Conservation (phyloP, 2,329 filamentous ascomycete species). For the Fusarium sp. region DNA sequence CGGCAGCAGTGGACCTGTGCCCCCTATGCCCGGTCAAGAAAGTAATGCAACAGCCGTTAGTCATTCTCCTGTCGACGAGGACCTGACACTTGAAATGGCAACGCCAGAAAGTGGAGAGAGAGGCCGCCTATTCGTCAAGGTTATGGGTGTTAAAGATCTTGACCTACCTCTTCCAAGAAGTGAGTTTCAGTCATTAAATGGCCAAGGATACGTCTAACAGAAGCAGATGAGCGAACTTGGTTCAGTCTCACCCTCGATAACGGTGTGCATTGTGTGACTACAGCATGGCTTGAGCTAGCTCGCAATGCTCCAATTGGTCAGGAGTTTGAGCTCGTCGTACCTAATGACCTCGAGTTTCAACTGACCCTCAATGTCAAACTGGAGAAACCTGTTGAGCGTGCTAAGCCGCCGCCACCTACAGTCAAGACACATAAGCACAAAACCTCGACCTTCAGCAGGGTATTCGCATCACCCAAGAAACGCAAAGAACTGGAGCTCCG, state of each 20-base stretch:
- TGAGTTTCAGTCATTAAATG: constrained; percentile 58
- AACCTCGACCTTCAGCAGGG: constrained; percentile 87
- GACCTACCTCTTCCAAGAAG: constrained; percentile 90
- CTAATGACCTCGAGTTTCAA: constrained; percentile 98
- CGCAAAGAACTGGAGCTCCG: constrained; percentile 91
- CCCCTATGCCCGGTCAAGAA: constrained; percentile 87
- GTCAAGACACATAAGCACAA: constrained; percentile 75
- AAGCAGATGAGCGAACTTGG: constrained; percentile 83
- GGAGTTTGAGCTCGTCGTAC: constrained; percentile 96
- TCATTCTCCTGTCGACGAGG: constrained; percentile 74
- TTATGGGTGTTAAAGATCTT: constrained; percentile 96
- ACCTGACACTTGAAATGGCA: constrained; percentile 62
- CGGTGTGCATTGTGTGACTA: constrained; percentile 96
- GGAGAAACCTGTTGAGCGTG: constrained; percentile 74
- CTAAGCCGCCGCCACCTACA: constrained; percentile 64
- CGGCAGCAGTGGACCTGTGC: constrained; percentile 68
- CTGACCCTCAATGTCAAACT: constrained; percentile 96
- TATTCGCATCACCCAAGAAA: constrained; percentile 96
- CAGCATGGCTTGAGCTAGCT: constrained; percentile 91
- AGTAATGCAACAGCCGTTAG: constrained; percentile 77
- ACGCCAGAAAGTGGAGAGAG: constrained; percentile 85
- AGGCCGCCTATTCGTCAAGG: constrained; percentile 94
- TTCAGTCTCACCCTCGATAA: constrained; percentile 99
- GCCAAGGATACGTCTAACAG: constrained; percentile 36
- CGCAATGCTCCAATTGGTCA: constrained; percentile 94